Conservation (phyloP, 352 stramenopile species). For the Globisporangium sylvaticum region DNA sequence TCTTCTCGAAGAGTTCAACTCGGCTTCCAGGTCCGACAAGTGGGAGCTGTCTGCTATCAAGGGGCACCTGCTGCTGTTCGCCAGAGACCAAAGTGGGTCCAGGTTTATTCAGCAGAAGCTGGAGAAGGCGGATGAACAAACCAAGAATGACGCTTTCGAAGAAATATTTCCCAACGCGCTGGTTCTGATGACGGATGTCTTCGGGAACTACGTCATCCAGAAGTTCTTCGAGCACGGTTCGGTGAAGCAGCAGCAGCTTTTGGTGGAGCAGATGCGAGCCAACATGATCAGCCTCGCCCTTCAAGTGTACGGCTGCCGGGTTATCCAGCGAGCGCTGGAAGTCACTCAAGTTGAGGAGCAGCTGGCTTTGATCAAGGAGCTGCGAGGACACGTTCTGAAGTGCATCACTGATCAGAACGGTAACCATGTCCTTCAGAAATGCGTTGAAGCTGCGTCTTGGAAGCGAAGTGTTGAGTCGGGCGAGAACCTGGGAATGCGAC, state of each 20-base stretch:
- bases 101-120: slow-evolving; percentile 89
- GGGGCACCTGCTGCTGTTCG: slow-evolving; percentile 83
- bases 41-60: slow-evolving; percentile 79
- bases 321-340: slow-evolving; percentile 94
- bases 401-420: slow-evolving; percentile 98
- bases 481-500: slow-evolving; percentile 12
- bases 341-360: slow-evolving; percentile 72
- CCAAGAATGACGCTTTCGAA: slow-evolving; percentile 71
- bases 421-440: slow-evolving; percentile 99
- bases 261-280: slow-evolving; percentile 85
- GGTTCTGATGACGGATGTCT: slow-evolving; percentile 92
- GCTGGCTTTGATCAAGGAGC: slow-evolving; percentile 70
- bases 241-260: slow-evolving; percentile 76
- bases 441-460: slow-evolving; percentile 89
- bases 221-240: slow-evolving; percentile 96
- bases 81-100: slow-evolving; percentile 80
- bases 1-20: slow-evolving; percentile 82
- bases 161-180: slow-evolving; percentile 83
- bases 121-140: slow-evolving; percentile 73
- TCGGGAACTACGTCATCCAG: slow-evolving; percentile 99
- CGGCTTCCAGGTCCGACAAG: slow-evolving; percentile 63
- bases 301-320: slow-evolving; percentile 95
- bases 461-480: slow-evolving; percentile 29
- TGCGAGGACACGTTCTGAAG: slow-evolving; percentile 80
- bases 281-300: slow-evolving; percentile 95